Conservation (phyloP, 2,329 filamentous ascomycete species). For the Drechslerella stenobrocha region DNA sequence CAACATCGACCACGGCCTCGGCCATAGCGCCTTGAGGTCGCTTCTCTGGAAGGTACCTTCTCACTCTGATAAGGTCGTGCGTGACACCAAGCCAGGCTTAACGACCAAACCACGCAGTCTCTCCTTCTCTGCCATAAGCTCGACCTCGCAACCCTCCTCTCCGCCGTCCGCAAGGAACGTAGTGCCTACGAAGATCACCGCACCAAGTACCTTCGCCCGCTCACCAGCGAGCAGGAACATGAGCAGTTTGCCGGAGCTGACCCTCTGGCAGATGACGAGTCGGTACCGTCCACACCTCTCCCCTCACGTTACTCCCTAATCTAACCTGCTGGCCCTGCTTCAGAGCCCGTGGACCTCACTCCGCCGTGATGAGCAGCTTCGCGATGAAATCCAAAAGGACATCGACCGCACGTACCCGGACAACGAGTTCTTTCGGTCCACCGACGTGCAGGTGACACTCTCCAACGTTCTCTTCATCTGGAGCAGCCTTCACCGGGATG, state of each 20-base stretch:
- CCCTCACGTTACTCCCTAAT: background rate
- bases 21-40: slow-evolving; percentile 37
- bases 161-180: slow-evolving; percentile 49
- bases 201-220: slow-evolving; percentile 34
- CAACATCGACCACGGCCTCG: slow-evolving; percentile 38
- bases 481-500: slow-evolving; percentile 83
- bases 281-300: slow-evolving; percentile 59
- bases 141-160: slow-evolving; percentile 36
- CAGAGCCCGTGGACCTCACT: slow-evolving; percentile 76
- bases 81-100: background rate
- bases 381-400: slow-evolving; percentile 90
- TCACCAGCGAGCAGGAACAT: slow-evolving; percentile 38
- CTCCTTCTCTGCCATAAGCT: slow-evolving; percentile 44
- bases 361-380: slow-evolving; percentile 77
- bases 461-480: slow-evolving; percentile 91
- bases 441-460: slow-evolving; percentile 75
- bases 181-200: slow-evolving; percentile 49
- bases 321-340: slow-evolving; percentile 55
- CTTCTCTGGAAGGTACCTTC: slow-evolving; percentile 37
- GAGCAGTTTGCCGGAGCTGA: slow-evolving; percentile 59
- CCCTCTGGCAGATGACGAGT: slow-evolving; percentile 79
- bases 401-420: slow-evolving; percentile 89
- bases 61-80: background rate
- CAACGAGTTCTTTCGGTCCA: slow-evolving; percentile 83
- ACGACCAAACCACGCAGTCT: slow-evolving; percentile 16